phyloP scores from a whole-genome alignment of 202 grass and related monocot species.

The Panicum virgatum region DNA sequence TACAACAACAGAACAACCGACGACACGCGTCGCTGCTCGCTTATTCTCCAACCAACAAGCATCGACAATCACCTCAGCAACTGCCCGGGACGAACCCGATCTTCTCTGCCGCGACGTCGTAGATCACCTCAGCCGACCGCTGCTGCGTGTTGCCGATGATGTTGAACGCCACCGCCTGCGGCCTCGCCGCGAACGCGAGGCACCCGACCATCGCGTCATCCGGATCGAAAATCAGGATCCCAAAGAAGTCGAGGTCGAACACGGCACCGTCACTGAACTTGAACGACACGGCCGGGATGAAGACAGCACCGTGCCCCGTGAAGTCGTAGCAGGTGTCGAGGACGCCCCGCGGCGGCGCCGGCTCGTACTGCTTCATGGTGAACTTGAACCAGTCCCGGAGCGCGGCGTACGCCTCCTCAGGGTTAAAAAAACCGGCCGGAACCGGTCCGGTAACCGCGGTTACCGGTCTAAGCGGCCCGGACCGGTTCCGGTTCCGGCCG shows the following conservation, averaged over 20 bases:
- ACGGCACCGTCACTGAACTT: slow-evolving; percentile 40
- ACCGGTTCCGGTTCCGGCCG: no score
- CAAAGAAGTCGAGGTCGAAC: slow-evolving; percentile 33
- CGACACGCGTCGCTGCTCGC: background rate
- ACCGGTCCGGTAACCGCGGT: no score
- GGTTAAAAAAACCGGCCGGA: no score
- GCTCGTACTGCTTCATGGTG: slow-evolving; percentile 40
- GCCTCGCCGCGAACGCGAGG: slow-evolving; percentile 26
- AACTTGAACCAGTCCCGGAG: slow-evolving; percentile 46
- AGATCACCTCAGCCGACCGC: slow-evolving; percentile 45
- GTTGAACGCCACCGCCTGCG: background rate
- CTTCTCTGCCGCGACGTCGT: slow-evolving; percentile 36
- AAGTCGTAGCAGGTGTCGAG: slow-evolving; percentile 64
- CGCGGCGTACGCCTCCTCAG: slow-evolving; percentile 35
- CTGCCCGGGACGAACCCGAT: slow-evolving; percentile 30
- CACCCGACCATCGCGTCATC: slow-evolving; percentile 17
- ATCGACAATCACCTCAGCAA: slow-evolving; percentile 27
- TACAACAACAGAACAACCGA: no score
- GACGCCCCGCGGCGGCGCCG: background rate
- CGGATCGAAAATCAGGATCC: slow-evolving; percentile 18
- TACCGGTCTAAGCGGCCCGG: no score
- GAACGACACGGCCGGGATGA: slow-evolving; percentile 30
- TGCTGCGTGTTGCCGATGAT: slow-evolving; percentile 59
- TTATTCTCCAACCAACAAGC: background rate
- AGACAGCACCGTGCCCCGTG: background rate